Evolutionary conservation across 345 rosid species (phyloP).

Genomic region (Bruguiera gymnorhiza): DNA sequence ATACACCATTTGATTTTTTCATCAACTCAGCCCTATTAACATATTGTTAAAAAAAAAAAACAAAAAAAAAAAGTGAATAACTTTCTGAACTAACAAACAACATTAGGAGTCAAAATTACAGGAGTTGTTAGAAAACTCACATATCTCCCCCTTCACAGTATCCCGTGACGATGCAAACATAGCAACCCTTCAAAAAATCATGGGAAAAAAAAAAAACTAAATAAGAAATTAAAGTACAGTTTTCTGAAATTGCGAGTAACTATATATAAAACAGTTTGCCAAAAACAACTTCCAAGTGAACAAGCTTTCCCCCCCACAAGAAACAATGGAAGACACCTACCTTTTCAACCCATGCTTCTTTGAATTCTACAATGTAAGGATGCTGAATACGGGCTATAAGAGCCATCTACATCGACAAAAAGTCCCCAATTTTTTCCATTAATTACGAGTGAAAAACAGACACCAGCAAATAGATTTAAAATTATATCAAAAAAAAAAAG

Average conservation of each 20-base stretch:
- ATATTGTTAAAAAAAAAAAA: conserved; percentile 2
- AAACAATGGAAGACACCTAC: conserved; percentile 20
- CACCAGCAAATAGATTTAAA: background rate
- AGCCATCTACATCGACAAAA: conserved; percentile 59
- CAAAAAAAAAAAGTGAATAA: background rate
- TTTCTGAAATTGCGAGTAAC: background rate
- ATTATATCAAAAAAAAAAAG: background rate
- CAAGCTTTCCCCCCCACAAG: no score
- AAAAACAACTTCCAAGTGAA: background rate
- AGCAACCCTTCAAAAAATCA: conserved; percentile 67
- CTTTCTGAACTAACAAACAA: conserved; percentile 12
- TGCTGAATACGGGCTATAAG: conserved; percentile 87
- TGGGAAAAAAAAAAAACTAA: background rate
- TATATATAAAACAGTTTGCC: background rate
- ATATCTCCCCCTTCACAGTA: conserved; percentile 99
- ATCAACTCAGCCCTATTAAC: conserved; percentile 82
- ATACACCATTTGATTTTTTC: conserved; percentile 83
- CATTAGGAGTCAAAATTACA: conserved; percentile 7
- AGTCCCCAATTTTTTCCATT: background rate
- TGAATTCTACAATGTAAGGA: conserved; percentile 91
- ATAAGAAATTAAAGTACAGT: background rate
- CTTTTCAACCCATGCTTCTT: conserved; percentile 99
- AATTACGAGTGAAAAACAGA: background rate
- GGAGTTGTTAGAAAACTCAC: conserved; percentile 47
- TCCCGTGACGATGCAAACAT: conserved; percentile 97